phyloP scores from a whole-genome alignment of 179 eudicot species.

The Beta lomatogona region DNA sequence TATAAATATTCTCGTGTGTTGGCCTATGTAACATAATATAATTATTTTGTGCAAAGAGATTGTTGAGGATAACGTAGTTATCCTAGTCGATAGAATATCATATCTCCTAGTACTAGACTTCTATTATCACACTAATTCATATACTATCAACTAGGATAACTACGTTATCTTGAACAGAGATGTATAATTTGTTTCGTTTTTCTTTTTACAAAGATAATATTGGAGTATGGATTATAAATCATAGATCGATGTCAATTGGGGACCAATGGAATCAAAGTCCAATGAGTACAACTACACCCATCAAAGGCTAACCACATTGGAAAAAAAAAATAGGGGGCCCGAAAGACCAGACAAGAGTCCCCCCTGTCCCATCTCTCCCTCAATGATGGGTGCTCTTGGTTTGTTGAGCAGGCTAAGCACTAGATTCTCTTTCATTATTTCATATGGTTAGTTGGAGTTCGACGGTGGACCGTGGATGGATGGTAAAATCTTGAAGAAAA shows the following conservation, averaged over 20 bases:
- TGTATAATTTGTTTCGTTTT: no score
- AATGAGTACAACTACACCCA: slow-evolving; percentile 26
- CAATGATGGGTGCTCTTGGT: neutral
- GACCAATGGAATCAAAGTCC: slow-evolving; percentile 28
- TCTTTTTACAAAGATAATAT: neutral
- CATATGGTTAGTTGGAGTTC: neutral
- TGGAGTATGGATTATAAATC: no score
- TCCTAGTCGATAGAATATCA: no score
- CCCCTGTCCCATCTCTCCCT: slow-evolving; percentile 6
- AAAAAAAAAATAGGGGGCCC: neutral
- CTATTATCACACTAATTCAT: no score
- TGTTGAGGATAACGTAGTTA: no score
- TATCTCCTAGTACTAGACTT: no score
- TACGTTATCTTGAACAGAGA: no score
- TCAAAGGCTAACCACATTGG: slow-evolving; percentile 23
- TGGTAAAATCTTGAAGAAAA: neutral
- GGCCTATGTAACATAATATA: no score
- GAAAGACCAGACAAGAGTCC: slow-evolving; percentile 9
- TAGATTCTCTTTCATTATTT: neutral
- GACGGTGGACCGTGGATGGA: neutral
- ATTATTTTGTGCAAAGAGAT: no score
- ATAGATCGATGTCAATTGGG: slow-evolving; percentile 1
- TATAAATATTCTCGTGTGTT: no score
- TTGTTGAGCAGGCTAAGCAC: slow-evolving; percentile 13
- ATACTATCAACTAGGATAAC: no score